Base-by-base conservation (phyloP, 139 green algal genomes). In the Desmodesmus armatus region DNA sequence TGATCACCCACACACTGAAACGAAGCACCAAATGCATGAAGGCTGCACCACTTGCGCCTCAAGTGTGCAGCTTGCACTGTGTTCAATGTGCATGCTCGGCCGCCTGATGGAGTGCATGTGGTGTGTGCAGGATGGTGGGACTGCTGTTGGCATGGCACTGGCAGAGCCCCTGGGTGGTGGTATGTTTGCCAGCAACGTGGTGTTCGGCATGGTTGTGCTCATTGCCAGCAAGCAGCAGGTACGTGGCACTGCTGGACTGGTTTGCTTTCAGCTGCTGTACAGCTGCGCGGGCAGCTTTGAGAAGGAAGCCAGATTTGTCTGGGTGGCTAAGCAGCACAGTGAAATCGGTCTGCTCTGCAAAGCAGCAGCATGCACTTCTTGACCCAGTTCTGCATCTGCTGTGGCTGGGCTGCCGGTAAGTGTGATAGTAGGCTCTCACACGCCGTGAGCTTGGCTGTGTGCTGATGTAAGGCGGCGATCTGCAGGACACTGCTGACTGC, bases 91-190 rank as follows among this genome's bases (percentile, higher is more conserved):
- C 67, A 47, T 19, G 21, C 17, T 41, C n/a, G n/a, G n/a, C n/a
- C n/a, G n/a, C n/a, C n/a, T n/a, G n/a, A n/a, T 62, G 29, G 25
- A 55, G 29, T 5, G 13, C 3, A 3, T 47, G 43, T 31, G 17
- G n/a, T 40, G 47, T 27, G 1, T 43, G 51, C 69, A 80, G 67
- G 69, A 39, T 47, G 69, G 69, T 47, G 71, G 39, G 35, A 51
- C 71, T 2, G 80, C 82, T 6, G 66, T 94, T 9, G 79, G 80
- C 29, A 90, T 94, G 82, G 89, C 91, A 0, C 72, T 94, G n/a
- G 86, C 78, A n/a, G 91, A 94, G 86, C 91, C 91, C 0, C 39
- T 95, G 51, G 91, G 91, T 62, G 89, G 73, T 3, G 90, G 91
- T 1, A 87, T 95, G 77, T 95, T 92, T 84, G 87, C 90, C 62